Evolutionary conservation across 345 rosid species (phyloP), one percentile per base, ranked within the genome.

Genomic region (Xanthoceras sorbifolium): DNA sequence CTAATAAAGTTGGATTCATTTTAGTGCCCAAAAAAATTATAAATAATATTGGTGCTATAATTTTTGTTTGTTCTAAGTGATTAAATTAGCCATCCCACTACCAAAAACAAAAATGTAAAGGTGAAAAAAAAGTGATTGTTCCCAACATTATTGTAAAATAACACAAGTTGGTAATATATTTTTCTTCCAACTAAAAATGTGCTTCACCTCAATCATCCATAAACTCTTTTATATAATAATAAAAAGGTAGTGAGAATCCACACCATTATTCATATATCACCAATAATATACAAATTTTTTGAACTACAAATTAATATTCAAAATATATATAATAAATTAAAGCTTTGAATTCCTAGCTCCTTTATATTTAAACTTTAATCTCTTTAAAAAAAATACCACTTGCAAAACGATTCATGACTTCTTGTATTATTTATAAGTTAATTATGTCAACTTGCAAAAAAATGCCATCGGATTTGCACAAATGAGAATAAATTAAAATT

Each of bases 261-360:
- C 74, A 31, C 74, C 26, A 52, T 32, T 70, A 29, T 28, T 69
- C 71, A 67, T 44, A 28, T 26, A 26, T 12, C 72, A 42, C 72
- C 59, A 17, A 44, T 48, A 3, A 15, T 26, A 31, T 10, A 31
- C 14, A 17, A 70, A 52, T 2, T 29, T 69, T 17, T 34, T 6
- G 11, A 48, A 50, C 25, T 5, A 50, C 34, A 48, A n/a, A n/a
- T n/a, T n/a, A 69, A 50, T 50, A 18, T 12, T 52, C 10, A 54
- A 71, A 22, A 54, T 71, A 32, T 42, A 55, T 25, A n/a, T 23
- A 40, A 38, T 67, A 38, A 15, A 18, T 40, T 40, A 9, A 23
- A 23, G 22, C 9, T 67, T 66, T 67, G 40, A 22, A 20, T 28
- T 36, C 20, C 22, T 67, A 32, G n/a, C n/a, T n/a, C n/a, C n/a